These are phyloP conservation scores for Sphaerulina vaccinii DNA, from an alignment of 2,329 filamentous ascomycete species.

Conservation along the genomic window DNA sequence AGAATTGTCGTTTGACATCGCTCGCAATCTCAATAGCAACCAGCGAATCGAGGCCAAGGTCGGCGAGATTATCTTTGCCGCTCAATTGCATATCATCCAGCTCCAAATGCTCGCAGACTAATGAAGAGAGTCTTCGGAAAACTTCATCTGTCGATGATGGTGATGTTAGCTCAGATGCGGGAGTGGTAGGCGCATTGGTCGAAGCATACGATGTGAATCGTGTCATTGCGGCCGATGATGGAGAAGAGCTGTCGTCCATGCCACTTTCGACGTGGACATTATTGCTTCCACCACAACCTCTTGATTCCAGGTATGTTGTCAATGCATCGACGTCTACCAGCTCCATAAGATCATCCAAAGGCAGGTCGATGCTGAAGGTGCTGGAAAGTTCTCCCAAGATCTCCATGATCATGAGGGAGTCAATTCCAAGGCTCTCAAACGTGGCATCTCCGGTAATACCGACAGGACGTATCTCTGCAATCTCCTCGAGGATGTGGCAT, in stretches of 20 bases:
- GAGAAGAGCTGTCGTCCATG: neutral
- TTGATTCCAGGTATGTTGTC: neutral
- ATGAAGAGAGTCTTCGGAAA: neutral
- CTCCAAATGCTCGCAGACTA: neutral
- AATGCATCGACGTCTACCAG: slow-evolving; percentile 3
- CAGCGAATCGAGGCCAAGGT: slow-evolving; percentile 10
- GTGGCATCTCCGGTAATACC: slow-evolving; percentile 3
- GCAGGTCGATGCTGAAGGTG: slow-evolving; percentile 14
- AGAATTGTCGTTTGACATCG: slow-evolving; percentile 5
- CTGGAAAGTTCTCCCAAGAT: slow-evolving; percentile 22
- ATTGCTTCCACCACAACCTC: neutral
- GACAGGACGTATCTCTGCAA: slow-evolving; percentile 3
- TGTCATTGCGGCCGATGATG: neutral
- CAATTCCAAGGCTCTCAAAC: slow-evolving; percentile 27
- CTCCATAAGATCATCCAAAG: slow-evolving; percentile 9
- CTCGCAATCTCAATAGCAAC: slow-evolving; percentile 8
- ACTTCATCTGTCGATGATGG: neutral
- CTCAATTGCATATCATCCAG: neutral
- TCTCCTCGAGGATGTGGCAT: neutral
- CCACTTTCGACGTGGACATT: neutral
- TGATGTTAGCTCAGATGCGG: slow-evolving; percentile 1
- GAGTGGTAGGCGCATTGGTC: neutral
- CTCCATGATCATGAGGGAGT: slow-evolving; percentile 32
- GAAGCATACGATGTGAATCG: neutral
- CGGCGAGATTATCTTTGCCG: neutral